Conservation (phyloP, 2,329 filamentous ascomycete species). For the Fusarium luffae region DNA sequence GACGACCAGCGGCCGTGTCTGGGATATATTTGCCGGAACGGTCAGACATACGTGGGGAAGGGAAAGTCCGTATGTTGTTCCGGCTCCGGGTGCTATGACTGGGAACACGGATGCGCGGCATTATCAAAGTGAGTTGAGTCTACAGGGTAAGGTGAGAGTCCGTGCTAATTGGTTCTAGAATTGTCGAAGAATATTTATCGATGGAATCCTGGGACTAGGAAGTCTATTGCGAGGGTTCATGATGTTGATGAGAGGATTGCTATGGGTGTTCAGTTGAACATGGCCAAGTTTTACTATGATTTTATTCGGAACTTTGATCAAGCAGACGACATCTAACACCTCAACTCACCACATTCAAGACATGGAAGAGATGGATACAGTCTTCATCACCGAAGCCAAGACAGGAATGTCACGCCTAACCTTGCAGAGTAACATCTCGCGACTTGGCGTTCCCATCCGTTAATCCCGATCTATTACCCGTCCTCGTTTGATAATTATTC, state of each 20-base stretch:
- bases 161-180: not conserved
- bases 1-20: constrained; percentile 1
- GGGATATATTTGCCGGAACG: constrained; percentile 21
- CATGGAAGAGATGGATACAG: no score
- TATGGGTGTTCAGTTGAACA: constrained; percentile 16
- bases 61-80: not conserved
- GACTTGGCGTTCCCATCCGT: not conserved
- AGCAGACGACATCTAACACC: not conserved
- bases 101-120: constrained; percentile 25
- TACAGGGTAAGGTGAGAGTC: not conserved
- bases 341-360: no score
- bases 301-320: constrained; percentile 19
- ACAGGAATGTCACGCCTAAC: not conserved
- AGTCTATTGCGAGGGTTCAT: constrained; percentile 13
- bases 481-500: not conserved
- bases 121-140: constrained; percentile 4
- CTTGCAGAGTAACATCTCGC: not conserved
- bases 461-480: not conserved
- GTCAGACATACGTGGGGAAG: not conserved
- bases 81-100: constrained; percentile 22
- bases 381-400: not conserved
- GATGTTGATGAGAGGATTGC: constrained; percentile 18
- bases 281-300: constrained; percentile 19
- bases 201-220: constrained; percentile 5
- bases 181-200: constrained; percentile 9